A percentile compares a stretch with the other conserved stretches of the same genome.
phyloP scores from a whole-genome alignment of 1,139 yeast species.

The Hemisphaericaspora xylanilytica region DNA sequence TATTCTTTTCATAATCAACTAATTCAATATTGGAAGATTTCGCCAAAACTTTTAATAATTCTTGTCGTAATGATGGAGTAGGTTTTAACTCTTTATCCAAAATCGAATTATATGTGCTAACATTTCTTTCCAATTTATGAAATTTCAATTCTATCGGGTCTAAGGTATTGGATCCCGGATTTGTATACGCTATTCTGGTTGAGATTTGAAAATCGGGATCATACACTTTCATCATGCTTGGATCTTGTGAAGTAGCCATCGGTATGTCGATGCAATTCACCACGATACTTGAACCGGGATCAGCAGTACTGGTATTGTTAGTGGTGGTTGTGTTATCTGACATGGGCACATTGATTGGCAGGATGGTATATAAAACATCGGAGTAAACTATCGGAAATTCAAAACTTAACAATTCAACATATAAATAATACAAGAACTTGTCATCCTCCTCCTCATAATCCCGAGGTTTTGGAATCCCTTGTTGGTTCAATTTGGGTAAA shows the following conservation, averaged over 20 bases:
- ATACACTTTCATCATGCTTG: conserved; percentile 23
- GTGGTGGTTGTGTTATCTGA: conserved; percentile 1
- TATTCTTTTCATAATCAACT: conserved; percentile 78
- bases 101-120: conserved; percentile 64
- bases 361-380: conserved; percentile 40
- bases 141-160: conserved; percentile 90
- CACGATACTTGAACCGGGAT: conserved; percentile 23
- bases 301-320: conserved; percentile 6
- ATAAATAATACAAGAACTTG: conserved; percentile 40
- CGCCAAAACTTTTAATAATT: conserved; percentile 61
- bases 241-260: conserved; percentile 14
- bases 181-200: conserved; percentile 8
- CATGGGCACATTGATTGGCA: conserved; percentile 11
- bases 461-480: conserved; percentile 19
- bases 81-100: conserved; percentile 87
- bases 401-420: conserved; percentile 71
- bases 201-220: conserved; percentile 40
- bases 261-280: conserved; percentile 39
- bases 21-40: conserved; percentile 85
- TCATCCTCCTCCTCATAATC: conserved; percentile 9
- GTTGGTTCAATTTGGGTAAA: conserved; percentile 40
- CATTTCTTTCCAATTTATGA: conserved; percentile 73
- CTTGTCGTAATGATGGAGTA: conserved; percentile 77
- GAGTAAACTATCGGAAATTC: conserved; percentile 81
- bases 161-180: conserved; percentile 20